A percentile compares a stretch with the other conserved stretches of the same genome.
Conservation (phyloP, 2,329 filamentous ascomycete species). For the Pyrenophora tritici-repentis region DNA sequence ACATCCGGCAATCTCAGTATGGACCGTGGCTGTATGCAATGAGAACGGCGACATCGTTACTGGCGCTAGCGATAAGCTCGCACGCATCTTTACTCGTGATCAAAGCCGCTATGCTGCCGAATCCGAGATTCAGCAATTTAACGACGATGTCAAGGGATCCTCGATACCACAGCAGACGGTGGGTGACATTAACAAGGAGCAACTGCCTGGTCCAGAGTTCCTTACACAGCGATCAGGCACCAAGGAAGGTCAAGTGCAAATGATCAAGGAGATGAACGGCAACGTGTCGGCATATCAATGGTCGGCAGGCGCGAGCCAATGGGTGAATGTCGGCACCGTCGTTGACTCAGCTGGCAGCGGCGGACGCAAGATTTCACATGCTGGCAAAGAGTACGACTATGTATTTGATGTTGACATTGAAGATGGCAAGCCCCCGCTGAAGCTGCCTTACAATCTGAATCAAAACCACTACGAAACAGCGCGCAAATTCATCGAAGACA, state of each 20-base stretch:
- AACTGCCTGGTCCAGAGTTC: conserved; percentile 87
- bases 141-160: conserved; percentile 79
- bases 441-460: conserved; percentile 90
- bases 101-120: conserved; percentile 70
- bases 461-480: conserved; percentile 93
- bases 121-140: conserved; percentile 73
- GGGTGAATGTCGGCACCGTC: conserved; percentile 91
- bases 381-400: conserved; percentile 90
- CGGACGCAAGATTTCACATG: conserved; percentile 65
- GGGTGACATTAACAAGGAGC: conserved; percentile 80
- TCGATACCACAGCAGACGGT: conserved; percentile 87
- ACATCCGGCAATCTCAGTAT: conserved; percentile 94
- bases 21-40: conserved; percentile 81
- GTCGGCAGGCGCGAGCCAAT: conserved; percentile 70
- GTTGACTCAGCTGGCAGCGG: conserved; percentile 86
- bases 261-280: conserved; percentile 82
- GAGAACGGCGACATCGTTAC: conserved; percentile 92
- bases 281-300: conserved; percentile 86
- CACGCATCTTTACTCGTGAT: conserved; percentile 81
- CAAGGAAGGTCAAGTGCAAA: conserved; percentile 95
- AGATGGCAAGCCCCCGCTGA: conserved; percentile 88
- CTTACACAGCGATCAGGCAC: conserved; percentile 79
- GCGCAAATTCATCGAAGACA: conserved; percentile 85
- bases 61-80: conserved; percentile 84
- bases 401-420: conserved; percentile 97